Evolutionary conservation across 805 yeast species (phyloP).

Genomic region (Cyberlindnera xylosilytica): DNA sequence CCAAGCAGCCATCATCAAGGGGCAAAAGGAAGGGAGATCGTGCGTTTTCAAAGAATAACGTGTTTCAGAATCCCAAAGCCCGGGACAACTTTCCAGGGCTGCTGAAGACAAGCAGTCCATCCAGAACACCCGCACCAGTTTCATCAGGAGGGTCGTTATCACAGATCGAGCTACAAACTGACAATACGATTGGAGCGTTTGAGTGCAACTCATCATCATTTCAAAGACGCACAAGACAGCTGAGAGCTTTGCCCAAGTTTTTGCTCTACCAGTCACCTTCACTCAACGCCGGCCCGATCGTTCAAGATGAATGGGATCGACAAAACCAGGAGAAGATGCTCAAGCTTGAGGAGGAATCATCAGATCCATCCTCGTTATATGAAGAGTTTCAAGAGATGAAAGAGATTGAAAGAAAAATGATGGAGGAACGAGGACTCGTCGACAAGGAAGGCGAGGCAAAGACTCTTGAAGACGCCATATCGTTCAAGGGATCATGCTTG

Average conservation of each 20-base stretch:
- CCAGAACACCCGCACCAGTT: too few species aligned
- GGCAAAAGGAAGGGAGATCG: background rate
- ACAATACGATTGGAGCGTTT: constrained; percentile 26
- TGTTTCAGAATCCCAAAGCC: constrained; percentile 4
- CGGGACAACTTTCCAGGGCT: background rate
- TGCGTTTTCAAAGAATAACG: constrained; percentile 3
- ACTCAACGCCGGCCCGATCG: constrained; percentile 27
- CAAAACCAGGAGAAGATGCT: constrained; percentile 65
- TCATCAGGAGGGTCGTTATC: background rate
- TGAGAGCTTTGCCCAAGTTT: constrained; percentile 34
- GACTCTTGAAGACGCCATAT: constrained; percentile 82
- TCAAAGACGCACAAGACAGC: background rate
- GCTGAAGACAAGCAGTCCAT: too few species aligned
- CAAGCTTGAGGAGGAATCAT: constrained; percentile 44
- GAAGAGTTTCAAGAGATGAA: constrained; percentile 74
- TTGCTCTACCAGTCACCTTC: constrained; percentile 36
- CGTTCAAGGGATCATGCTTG: constrained; percentile 80
- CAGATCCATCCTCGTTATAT: constrained; percentile 68
- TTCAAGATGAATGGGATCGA: constrained; percentile 64
- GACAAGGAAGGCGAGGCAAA: constrained; percentile 84
- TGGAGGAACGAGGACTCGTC: constrained; percentile 80
- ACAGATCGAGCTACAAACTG: constrained; percentile 13
- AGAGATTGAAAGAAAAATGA: constrained; percentile 66
- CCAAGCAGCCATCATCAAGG: background rate
- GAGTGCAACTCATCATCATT: constrained; percentile 4